Percentiles rank a stretch among this genome's conserved stretches.
Conservation (phyloP, 1,284 basidiomycete genomes). For the Blastosporella zonata region DNA sequence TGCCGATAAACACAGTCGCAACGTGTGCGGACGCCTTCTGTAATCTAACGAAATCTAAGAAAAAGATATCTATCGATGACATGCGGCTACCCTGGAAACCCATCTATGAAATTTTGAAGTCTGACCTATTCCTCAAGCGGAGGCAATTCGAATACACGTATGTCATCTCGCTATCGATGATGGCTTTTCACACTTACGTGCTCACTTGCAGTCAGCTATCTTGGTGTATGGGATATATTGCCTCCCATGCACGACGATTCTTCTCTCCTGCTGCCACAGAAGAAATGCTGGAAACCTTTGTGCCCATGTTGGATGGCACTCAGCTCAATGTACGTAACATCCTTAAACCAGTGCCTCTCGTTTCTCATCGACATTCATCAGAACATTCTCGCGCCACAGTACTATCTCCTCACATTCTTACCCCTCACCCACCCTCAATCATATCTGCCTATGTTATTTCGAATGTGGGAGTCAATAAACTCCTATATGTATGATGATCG, state of each 20-base stretch:
- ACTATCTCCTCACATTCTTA: slow-evolving; percentile 79
- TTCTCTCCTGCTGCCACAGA: slow-evolving; percentile 88
- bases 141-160: slow-evolving; percentile 81
- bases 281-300: slow-evolving; percentile 84
- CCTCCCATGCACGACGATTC: slow-evolving; percentile 81
- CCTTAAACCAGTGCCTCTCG: neutral
- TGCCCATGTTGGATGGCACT: slow-evolving; percentile 75
- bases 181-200: slow-evolving; percentile 3
- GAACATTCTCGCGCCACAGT: slow-evolving; percentile 77
- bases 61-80: slow-evolving; percentile 76
- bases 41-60: slow-evolving; percentile 62
- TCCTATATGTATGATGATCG: slow-evolving; percentile 83
- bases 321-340: slow-evolving; percentile 61
- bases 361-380: slow-evolving; percentile 28
- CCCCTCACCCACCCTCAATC: slow-evolving; percentile 77
- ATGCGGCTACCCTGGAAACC: slow-evolving; percentile 88
- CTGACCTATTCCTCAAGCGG: slow-evolving; percentile 82
- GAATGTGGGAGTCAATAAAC: slow-evolving; percentile 81
- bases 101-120: slow-evolving; percentile 75
- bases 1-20: slow-evolving; percentile 56
- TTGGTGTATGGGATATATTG: slow-evolving; percentile 85
- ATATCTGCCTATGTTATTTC: slow-evolving; percentile 80
- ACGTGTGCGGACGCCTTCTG: slow-evolving; percentile 58
- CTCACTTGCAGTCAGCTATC: slow-evolving; percentile 58
- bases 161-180: slow-evolving; percentile 23